Evolutionary conservation across 2,329 filamentous ascomycete species (phyloP).

Genomic region (Microdochium paspali): DNA sequence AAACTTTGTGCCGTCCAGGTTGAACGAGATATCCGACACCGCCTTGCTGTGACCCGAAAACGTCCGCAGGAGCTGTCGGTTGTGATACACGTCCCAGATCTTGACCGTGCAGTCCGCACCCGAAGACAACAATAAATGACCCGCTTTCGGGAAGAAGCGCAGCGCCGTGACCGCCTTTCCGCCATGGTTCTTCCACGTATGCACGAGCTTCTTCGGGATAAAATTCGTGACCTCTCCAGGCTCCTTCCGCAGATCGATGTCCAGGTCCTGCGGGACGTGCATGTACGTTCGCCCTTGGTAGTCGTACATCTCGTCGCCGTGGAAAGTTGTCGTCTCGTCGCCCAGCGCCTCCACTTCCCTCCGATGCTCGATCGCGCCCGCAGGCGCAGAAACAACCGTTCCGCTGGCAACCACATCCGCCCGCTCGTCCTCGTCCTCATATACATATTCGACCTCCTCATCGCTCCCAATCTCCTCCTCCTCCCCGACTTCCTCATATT

Average conservation of each 20-base stretch:
- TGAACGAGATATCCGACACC: constrained; percentile 84
- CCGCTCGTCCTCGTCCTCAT: constrained; percentile 66
- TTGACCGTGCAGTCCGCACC: constrained; percentile 86
- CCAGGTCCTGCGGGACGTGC: constrained; percentile 89
- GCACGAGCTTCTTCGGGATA: constrained; percentile 87
- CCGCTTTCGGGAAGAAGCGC: constrained; percentile 80
- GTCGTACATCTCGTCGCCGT: constrained; percentile 74
- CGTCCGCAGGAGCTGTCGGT: constrained; percentile 79
- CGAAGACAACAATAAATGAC: constrained; percentile 83
- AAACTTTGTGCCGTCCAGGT: constrained; percentile 72
- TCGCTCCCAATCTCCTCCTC: constrained; percentile 69
- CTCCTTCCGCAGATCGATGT: constrained; percentile 77
- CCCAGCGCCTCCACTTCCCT: constrained; percentile 51
- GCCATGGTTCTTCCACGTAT: constrained; percentile 77
- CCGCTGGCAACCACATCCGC: constrained; percentile 58
- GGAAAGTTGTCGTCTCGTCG: constrained; percentile 78
- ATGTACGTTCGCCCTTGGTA: constrained; percentile 96
- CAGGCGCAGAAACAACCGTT: constrained; percentile 47
- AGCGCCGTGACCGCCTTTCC: constrained; percentile 79
- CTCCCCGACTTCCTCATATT: constrained; percentile 66
- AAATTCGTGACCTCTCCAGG: constrained; percentile 75
- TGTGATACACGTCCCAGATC: constrained; percentile 90
- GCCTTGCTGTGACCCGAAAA: constrained; percentile 87
- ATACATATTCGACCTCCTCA: constrained; percentile 69
- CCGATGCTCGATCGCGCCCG: constrained; percentile 41